A percentile compares a stretch with the other conserved stretches of the same genome.
Conservation (phyloP, 768 basidiomycete genomes). For the Suillus subluteus region DNA sequence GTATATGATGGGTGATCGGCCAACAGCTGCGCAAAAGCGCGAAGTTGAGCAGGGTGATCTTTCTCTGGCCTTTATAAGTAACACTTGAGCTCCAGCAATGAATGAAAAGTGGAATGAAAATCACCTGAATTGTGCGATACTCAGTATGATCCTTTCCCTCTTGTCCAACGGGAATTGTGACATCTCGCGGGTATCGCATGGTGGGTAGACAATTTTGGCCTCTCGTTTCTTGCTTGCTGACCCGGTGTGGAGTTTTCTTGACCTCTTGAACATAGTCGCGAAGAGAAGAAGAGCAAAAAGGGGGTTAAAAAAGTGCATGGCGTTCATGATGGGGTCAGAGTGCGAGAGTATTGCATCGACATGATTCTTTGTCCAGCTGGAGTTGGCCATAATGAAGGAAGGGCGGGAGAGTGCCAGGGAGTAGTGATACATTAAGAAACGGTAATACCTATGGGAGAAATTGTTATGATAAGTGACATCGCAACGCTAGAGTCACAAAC, state of each 20-base stretch:
- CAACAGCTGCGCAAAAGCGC: slow-evolving; percentile 66
- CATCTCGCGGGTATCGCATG: slow-evolving; percentile 86
- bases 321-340: slow-evolving; percentile 51
- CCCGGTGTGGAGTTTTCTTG: slow-evolving; percentile 49
- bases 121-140: slow-evolving; percentile 92
- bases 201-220: slow-evolving; percentile 75
- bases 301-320: slow-evolving; percentile 46
- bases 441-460: slow-evolving; percentile 71
- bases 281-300: slow-evolving; percentile 41
- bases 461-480: slow-evolving; percentile 1
- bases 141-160: slow-evolving; percentile 72
- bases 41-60: slow-evolving; percentile 82
- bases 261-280: slow-evolving; percentile 10
- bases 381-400: slow-evolving; percentile 89
- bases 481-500: background rate
- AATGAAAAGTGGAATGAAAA: slow-evolving; percentile 17
- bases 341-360: slow-evolving; percentile 72
- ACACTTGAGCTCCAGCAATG: background rate
- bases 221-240: slow-evolving; percentile 88
- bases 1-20: slow-evolving; percentile 60
- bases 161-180: slow-evolving; percentile 52
- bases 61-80: slow-evolving; percentile 78
- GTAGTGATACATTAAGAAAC: slow-evolving; percentile 85
- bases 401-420: slow-evolving; percentile 71
- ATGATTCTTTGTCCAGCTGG: slow-evolving; percentile 91